A percentile compares a stretch with the other conserved stretches of the same genome.
Conservation (phyloP, 441 rosid species). For the Populus trichocarpa region DNA sequence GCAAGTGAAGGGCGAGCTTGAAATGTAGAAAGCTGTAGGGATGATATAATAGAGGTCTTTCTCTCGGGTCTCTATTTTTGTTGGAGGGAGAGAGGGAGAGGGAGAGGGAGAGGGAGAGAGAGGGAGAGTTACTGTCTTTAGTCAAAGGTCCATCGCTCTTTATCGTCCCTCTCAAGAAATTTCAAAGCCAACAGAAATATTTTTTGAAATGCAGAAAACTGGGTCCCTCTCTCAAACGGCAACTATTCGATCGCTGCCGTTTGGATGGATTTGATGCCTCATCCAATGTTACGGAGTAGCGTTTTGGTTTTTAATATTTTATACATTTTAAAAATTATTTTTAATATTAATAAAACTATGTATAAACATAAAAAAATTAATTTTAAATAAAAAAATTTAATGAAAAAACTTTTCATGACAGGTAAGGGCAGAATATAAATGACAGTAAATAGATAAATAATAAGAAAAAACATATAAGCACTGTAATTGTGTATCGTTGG, state of each 20-base stretch:
- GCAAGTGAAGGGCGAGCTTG: constrained; percentile 8
- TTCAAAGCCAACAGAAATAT: constrained; percentile 34
- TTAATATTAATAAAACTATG: too few relatives aligned
- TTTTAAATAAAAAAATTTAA: too few relatives aligned
- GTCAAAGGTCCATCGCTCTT: constrained; percentile 41
- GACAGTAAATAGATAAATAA: too few relatives aligned
- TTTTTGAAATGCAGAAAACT: constrained; percentile 34
- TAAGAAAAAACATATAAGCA: too few relatives aligned
- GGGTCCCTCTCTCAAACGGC: constrained; percentile 48
- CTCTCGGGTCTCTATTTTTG: background rate
- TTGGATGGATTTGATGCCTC: constrained; percentile 6
- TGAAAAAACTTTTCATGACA: too few relatives aligned
- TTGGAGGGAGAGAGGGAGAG: constrained; percentile 5
- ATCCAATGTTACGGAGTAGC: too few relatives aligned
- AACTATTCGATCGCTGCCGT: background rate
- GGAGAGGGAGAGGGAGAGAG: constrained; percentile 20
- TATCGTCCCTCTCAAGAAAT: constrained; percentile 46
- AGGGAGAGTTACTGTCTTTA: constrained; percentile 16
- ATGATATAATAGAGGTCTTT: background rate
- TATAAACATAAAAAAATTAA: too few relatives aligned
- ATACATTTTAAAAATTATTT: too few relatives aligned
- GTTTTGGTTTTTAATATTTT: too few relatives aligned
- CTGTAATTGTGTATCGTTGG: too few relatives aligned
- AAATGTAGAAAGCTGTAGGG: constrained; percentile 10
- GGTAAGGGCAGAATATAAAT: too few relatives aligned